phyloP scores from a whole-genome alignment of 768 basidiomycete species.

The Plicaturopsis crispa region DNA sequence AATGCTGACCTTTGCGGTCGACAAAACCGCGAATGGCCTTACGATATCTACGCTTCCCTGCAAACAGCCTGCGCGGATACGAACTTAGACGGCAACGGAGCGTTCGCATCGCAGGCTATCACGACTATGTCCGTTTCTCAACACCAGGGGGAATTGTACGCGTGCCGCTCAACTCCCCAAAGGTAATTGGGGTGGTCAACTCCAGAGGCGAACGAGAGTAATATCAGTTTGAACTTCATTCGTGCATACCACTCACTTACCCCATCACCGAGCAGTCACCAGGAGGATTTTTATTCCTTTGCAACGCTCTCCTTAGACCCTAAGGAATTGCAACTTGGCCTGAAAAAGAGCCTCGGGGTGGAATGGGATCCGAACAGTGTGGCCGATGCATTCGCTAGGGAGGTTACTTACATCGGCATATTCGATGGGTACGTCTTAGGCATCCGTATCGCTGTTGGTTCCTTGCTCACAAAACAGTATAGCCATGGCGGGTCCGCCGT shows the following conservation, averaged over 20 bases:
- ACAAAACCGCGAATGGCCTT: background rate
- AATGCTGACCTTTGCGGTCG: background rate
- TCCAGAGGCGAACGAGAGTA: constrained; percentile 74
- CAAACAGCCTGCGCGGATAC: background rate
- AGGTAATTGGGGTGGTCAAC: constrained; percentile 68
- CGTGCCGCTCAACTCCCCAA: constrained; percentile 67
- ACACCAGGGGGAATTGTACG: constrained; percentile 53
- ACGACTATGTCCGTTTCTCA: constrained; percentile 59
- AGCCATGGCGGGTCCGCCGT: constrained; percentile 92
- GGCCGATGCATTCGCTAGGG: constrained; percentile 51
- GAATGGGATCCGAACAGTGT: constrained; percentile 66
- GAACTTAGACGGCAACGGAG: too few species aligned
- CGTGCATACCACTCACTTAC: constrained; percentile 10
- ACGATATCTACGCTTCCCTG: background rate
- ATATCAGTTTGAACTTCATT: background rate
- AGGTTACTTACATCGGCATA: constrained; percentile 82
- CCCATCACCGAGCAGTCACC: constrained; percentile 63
- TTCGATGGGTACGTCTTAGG: constrained; percentile 73
- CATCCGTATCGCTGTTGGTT: background rate
- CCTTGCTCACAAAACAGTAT: constrained; percentile 6
- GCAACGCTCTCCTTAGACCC: constrained; percentile 70
- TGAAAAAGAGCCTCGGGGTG: constrained; percentile 53
- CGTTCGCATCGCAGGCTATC: constrained; percentile 40
- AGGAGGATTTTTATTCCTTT: constrained; percentile 83
- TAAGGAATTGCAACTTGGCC: constrained; percentile 58